phyloP scores from a whole-genome alignment of 73 alveolate genomes.

The Paramecium biaurelia region DNA sequence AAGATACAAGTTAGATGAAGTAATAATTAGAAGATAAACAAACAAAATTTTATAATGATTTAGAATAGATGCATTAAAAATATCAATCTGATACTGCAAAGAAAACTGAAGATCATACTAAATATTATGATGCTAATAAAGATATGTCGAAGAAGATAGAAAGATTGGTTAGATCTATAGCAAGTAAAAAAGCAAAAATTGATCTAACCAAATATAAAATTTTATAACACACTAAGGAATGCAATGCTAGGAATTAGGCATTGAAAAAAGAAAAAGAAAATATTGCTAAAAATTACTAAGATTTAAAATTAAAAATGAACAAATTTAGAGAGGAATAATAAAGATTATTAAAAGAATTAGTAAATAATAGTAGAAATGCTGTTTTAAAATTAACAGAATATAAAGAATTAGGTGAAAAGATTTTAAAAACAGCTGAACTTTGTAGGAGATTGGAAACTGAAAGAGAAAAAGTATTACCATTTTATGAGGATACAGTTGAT shows the following conservation, averaged over 20 bases:
- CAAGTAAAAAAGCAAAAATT: slow-evolving; percentile 77
- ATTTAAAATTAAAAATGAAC: slow-evolving; percentile 91
- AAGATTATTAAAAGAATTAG: slow-evolving; percentile 87
- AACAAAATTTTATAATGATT: slow-evolving; percentile 74
- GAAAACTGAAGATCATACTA: slow-evolving; percentile 83
- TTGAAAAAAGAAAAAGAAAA: slow-evolving; percentile 89
- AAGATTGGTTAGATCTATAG: slow-evolving; percentile 78
- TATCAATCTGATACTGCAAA: slow-evolving; percentile 87
- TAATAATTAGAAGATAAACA: slow-evolving; percentile 77
- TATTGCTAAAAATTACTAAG: slow-evolving; percentile 89
- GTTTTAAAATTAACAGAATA: slow-evolving; percentile 89
- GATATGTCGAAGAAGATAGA: slow-evolving; percentile 79
- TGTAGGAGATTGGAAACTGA: slow-evolving; percentile 97
- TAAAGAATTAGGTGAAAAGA: slow-evolving; percentile 91
- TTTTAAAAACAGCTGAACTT: slow-evolving; percentile 95
- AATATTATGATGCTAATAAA: slow-evolving; percentile 79
- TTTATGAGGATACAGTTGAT: slow-evolving; percentile 89
- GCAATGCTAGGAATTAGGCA: slow-evolving; percentile 92
- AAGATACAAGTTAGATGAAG: slow-evolving; percentile 78
- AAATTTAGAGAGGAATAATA: slow-evolving; percentile 94
- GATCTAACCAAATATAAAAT: slow-evolving; percentile 86
- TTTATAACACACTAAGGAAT: slow-evolving; percentile 88
- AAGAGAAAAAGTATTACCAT: slow-evolving; percentile 97
- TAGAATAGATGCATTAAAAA: slow-evolving; percentile 77
- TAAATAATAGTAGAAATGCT: slow-evolving; percentile 91